Percentiles rank a stretch among this genome's conserved stretches.
Conservation (phyloP, 2,329 filamentous ascomycete species). For the Fulvia fulva region DNA sequence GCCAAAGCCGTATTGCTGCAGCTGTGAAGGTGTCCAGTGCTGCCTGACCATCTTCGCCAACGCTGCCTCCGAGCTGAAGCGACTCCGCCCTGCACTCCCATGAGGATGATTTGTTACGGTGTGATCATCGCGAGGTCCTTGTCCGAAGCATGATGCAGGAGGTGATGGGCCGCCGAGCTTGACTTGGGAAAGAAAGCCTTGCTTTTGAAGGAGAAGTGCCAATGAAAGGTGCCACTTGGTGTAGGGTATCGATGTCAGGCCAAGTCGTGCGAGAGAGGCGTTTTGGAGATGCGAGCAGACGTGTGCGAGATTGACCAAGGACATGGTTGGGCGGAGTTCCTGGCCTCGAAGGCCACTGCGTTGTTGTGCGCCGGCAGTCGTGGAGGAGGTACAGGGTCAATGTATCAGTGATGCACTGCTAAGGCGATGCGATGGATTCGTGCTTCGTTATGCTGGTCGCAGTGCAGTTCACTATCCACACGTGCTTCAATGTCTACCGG, state of each 20-base stretch:
- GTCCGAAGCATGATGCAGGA: conserved; percentile 38
- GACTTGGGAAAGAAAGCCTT: conserved; percentile 76
- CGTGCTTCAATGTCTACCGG: background rate
- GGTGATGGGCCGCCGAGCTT: conserved; percentile 66
- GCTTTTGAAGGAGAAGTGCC: conserved; percentile 71
- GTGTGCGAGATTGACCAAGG: conserved; percentile 69
- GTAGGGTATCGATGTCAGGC: conserved; percentile 76
- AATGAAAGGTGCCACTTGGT: conserved; percentile 76
- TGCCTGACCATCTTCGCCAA: conserved; percentile 25
- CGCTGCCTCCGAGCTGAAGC: conserved; percentile 26
- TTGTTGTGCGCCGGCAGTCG: background rate
- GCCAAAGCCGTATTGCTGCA: conserved; percentile 21
- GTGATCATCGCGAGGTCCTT: conserved; percentile 28
- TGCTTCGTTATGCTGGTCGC: background rate
- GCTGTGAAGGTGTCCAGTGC: conserved; percentile 13
- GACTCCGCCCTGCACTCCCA: conserved; percentile 20
- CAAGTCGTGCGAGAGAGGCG: conserved; percentile 75
- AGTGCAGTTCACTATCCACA: background rate
- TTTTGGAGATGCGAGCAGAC: conserved; percentile 91
- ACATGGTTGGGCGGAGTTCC: conserved; percentile 49
- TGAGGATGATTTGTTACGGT: conserved; percentile 28
- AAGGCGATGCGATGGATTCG: background rate
- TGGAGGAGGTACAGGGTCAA: background rate
- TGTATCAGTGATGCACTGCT: background rate
- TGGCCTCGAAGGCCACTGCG: conserved; percentile 9